Base-by-base conservation (phyloP, 768 basidiomycete species). In the Amanita exitialis region DNA sequence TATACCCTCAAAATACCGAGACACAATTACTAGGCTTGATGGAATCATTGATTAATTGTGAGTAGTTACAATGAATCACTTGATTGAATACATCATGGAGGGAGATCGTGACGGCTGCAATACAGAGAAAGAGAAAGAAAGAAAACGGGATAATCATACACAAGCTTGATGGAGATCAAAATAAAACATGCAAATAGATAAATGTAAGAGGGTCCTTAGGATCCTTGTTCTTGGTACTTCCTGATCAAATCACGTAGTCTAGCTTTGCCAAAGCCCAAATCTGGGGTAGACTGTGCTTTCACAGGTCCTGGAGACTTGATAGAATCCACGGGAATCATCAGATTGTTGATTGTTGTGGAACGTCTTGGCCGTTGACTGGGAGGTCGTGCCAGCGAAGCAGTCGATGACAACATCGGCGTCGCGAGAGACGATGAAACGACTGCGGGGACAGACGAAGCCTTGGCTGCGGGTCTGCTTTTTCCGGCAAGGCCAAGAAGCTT, bases 181-280 rank as follows among this genome's bases (percentile, higher is more conserved):
- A 21, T 25, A 13, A 48, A 38, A 38, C 32, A 23, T 46, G 46
- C 23, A 45, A 42, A 35, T 47, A 52, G 27, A 27, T 27, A 44
- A 16, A 15, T 44, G 43, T n/a, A 15, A 28, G 25, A 16, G 5
- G 15, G 25, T 34, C 25, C 16, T 30, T n/a, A 63, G 35, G 56
- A 57, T 25, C 60, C 54, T 51, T 64, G 62, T 42, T 71, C 71
- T 65, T 90, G 87, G 61, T 89, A 90, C 59, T 87, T 85, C 76
- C 81, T 83, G 62, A 90, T 90, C 54, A 90, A 68, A 65, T 89
- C 86, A 51, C 85, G 70, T 57, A 90, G 65, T 53, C 82, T 71
- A 12, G 86, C 86, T 64, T 89, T 82, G 12, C 87, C 87, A 66
- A 89, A 88, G 8, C 78, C 83, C 52, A 84, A 63, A 36, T 85